Conservation (phyloP, 2,329 filamentous ascomycete genomes). For the Tolypocladium guangdongense region DNA sequence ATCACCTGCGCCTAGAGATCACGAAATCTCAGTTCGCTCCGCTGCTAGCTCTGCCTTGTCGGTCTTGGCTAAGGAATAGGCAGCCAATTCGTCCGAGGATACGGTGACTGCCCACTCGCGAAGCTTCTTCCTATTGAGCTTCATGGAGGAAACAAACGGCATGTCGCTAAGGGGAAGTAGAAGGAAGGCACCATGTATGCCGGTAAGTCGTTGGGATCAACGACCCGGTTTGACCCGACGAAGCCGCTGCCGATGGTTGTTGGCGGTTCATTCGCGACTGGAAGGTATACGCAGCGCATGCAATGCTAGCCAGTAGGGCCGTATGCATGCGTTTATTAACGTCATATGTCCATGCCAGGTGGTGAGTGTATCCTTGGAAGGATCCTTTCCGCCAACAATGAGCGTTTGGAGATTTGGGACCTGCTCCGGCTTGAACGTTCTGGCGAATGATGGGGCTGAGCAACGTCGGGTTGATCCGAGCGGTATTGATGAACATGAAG, state of each 20-base stretch:
- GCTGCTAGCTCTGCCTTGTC: background rate
- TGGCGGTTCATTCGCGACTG: background rate
- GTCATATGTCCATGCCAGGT: no score
- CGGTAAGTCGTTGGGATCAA: conserved; percentile 5
- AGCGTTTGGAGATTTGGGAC: no score
- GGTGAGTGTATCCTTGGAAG: no score
- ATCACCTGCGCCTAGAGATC: background rate
- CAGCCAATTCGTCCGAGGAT: background rate
- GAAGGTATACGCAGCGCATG: background rate
- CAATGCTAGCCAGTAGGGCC: no score
- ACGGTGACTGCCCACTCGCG: background rate
- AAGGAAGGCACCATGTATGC: background rate
- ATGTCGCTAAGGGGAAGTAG: background rate
- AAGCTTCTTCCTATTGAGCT: background rate
- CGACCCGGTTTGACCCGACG: conserved; percentile 8
- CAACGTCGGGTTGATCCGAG: background rate
- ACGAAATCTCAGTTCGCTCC: background rate
- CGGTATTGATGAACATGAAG: background rate
- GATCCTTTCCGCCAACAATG: no score
- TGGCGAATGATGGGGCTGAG: background rate
- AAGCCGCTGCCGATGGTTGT: conserved; percentile 4
- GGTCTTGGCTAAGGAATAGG: background rate
- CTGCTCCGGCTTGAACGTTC: no score
- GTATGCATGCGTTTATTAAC: no score
- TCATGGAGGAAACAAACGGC: background rate